phyloP scores from a whole-genome alignment of 1,284 basidiomycete genomes.

The Gastroboletus turbinatus region DNA sequence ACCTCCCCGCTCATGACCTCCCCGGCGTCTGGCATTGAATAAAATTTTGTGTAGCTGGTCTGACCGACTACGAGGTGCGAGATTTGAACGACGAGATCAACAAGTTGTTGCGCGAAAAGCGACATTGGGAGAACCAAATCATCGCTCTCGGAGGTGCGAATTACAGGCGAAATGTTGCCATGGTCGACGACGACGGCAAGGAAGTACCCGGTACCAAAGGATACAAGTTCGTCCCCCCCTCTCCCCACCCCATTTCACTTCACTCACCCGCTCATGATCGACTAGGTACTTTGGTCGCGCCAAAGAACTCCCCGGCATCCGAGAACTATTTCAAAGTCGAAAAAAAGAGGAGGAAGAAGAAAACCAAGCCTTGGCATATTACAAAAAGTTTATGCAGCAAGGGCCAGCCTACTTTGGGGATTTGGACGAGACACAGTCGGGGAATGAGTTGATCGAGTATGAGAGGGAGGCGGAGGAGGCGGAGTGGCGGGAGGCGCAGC shows the following conservation, averaged over 20 bases:
- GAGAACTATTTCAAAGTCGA: conserved; percentile 86
- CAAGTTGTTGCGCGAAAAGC: conserved; percentile 90
- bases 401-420: conserved; percentile 93
- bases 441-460: conserved; percentile 69
- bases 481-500: conserved; percentile 76
- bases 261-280: not conserved
- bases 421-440: conserved; percentile 65
- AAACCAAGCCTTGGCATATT: conserved; percentile 73
- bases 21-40: not conserved
- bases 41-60: conserved; percentile 56
- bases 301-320: conserved; percentile 94
- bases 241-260: not conserved
- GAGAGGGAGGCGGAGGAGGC: conserved; percentile 75
- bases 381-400: conserved; percentile 88
- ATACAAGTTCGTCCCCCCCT: conserved; percentile 76
- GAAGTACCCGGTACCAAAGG: conserved; percentile 97
- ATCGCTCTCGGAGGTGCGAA: conserved; percentile 95
- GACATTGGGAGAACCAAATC: conserved; percentile 98
- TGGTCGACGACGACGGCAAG: conserved; percentile 91
- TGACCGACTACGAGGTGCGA: conserved; percentile 95
- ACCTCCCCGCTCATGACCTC: not conserved
- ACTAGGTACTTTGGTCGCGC: conserved; percentile 94
- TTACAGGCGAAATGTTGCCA: conserved; percentile 87
- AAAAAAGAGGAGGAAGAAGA: conserved; percentile 86
- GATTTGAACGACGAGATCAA: conserved; percentile 96